Conservation (phyloP, 352 stramenopile species). For the Blastocystis sp. region DNA sequence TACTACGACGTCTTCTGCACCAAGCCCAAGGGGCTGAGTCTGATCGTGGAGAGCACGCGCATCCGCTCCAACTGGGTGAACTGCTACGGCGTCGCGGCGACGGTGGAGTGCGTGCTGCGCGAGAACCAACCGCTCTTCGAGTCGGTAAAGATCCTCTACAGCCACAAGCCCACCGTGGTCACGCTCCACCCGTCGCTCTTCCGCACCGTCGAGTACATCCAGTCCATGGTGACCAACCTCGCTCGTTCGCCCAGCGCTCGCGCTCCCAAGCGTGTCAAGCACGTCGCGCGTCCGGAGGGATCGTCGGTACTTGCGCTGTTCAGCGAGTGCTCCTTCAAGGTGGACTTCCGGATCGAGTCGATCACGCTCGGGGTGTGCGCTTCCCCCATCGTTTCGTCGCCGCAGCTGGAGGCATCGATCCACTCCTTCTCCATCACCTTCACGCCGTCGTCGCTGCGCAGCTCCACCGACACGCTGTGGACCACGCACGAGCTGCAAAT, state of each 20-base stretch:
- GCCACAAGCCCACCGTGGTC: conserved; percentile 23
- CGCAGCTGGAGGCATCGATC: not conserved
- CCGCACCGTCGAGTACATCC: conserved; percentile 43
- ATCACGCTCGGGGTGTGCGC: not conserved
- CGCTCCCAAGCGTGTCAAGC: too few relatives aligned
- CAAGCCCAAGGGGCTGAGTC: not conserved
- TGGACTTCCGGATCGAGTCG: conserved; percentile 43
- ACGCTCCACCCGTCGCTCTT: conserved; percentile 20
- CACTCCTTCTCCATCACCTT: conserved; percentile 23
- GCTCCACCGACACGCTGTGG: not conserved
- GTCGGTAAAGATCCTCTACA: conserved; percentile 14
- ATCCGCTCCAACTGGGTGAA: conserved; percentile 19
- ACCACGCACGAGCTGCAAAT: conserved; percentile 22
- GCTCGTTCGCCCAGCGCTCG: too few relatives aligned
- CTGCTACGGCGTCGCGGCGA: conserved; percentile 32
- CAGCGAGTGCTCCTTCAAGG: conserved; percentile 4
- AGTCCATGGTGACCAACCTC: not conserved
- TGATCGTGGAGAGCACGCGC: not conserved
- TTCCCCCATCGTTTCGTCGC: not conserved
- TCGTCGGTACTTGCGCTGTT: not conserved
- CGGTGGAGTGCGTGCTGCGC: not conserved
- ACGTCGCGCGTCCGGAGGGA: too few relatives aligned
- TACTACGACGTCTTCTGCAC: conserved; percentile 40
- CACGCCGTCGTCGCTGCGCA: not conserved
- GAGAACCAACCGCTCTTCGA: conserved; percentile 15